A percentile compares a stretch with the other conserved stretches of the same genome.
Conservation (phyloP, 495 filamentous ascomycete species). For the Cryomyces minteri region DNA sequence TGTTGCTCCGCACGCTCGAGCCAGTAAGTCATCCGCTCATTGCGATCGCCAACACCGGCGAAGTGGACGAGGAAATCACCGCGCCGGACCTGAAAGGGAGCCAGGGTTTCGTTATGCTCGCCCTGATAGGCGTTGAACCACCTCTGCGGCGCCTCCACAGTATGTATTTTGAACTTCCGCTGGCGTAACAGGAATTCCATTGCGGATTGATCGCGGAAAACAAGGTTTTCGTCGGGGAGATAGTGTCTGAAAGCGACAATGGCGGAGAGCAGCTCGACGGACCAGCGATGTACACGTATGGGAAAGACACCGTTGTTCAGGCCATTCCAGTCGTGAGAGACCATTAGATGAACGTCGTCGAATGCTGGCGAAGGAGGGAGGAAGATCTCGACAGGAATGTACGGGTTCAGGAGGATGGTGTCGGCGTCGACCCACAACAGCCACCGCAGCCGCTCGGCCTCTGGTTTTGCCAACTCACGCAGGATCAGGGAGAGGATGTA, state of each 20-base stretch:
- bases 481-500: slow-evolving; percentile 9
- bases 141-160: slow-evolving; percentile 15
- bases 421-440: slow-evolving; percentile 35
- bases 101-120: slow-evolving; percentile 11
- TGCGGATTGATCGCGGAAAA: slow-evolving; percentile 21
- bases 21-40: slow-evolving; percentile 17
- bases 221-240: slow-evolving; percentile 2
- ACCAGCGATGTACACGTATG: slow-evolving; percentile 29
- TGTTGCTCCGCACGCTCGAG: slow-evolving; percentile 19
- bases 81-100: slow-evolving; percentile 13
- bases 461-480: slow-evolving; percentile 20
- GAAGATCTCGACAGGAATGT: slow-evolving; percentile 32
- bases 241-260: slow-evolving; percentile 20
- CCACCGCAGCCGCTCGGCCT: slow-evolving; percentile 29
- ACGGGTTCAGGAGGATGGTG: slow-evolving; percentile 31
- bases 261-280: slow-evolving; percentile 27
- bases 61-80: slow-evolving; percentile 24
- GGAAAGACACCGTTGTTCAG: slow-evolving; percentile 38
- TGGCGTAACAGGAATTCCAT: slow-evolving; percentile 18
- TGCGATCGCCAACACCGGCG: slow-evolving; percentile 13
- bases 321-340: slow-evolving; percentile 33
- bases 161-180: slow-evolving; percentile 10
- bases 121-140: slow-evolving; percentile 26
- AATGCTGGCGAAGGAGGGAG: slow-evolving; percentile 27
- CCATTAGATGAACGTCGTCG: slow-evolving; percentile 26